Conservation (phyloP, 345 rosid genomes). For the Boechera divaricarpa region DNA sequence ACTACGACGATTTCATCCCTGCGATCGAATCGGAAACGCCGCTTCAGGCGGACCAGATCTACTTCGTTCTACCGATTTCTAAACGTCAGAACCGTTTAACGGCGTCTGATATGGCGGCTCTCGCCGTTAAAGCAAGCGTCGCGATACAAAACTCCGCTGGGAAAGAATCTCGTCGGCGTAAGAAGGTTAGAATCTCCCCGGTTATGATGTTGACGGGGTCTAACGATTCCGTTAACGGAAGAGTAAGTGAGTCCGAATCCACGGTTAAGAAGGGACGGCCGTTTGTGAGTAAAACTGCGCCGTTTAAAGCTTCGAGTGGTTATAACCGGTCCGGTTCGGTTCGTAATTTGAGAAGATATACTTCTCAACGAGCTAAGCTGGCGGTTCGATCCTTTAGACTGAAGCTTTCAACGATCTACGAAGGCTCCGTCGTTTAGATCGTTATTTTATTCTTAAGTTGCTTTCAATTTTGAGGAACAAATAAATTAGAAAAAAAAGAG, state of each 20-base stretch:
- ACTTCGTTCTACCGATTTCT: slow-evolving; percentile 71
- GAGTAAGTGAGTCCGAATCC: slow-evolving; percentile 19
- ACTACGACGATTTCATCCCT: slow-evolving; percentile 70
- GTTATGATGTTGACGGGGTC: slow-evolving; percentile 45
- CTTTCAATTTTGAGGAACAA: slow-evolving; percentile 8
- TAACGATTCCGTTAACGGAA: slow-evolving; percentile 33
- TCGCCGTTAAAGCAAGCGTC: slow-evolving; percentile 87
- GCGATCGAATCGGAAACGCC: slow-evolving; percentile 46
- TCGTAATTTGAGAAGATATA: slow-evolving; percentile 56
- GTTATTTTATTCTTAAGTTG: background rate
- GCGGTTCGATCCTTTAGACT: slow-evolving; percentile 82
- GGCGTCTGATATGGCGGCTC: slow-evolving; percentile 91
- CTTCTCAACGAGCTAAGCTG: slow-evolving; percentile 69
- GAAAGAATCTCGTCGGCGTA: slow-evolving; percentile 44
- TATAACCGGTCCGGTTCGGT: slow-evolving; percentile 63
- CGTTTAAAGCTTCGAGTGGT: slow-evolving; percentile 28
- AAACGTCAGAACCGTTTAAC: slow-evolving; percentile 64
- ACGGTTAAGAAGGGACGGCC: slow-evolving; percentile 9
- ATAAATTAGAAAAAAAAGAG: background rate
- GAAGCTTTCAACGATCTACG: slow-evolving; percentile 72
- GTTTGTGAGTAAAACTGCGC: slow-evolving; percentile 23
- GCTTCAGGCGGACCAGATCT: slow-evolving; percentile 61
- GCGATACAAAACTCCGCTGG: slow-evolving; percentile 60
- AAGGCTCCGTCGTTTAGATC: slow-evolving; percentile 60
- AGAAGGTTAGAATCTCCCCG: slow-evolving; percentile 66